These are phyloP conservation scores for Ophiocordyceps camponoti-saundersi DNA, from an alignment of 2,329 filamentous ascomycete genomes.

Conservation along the genomic window DNA sequence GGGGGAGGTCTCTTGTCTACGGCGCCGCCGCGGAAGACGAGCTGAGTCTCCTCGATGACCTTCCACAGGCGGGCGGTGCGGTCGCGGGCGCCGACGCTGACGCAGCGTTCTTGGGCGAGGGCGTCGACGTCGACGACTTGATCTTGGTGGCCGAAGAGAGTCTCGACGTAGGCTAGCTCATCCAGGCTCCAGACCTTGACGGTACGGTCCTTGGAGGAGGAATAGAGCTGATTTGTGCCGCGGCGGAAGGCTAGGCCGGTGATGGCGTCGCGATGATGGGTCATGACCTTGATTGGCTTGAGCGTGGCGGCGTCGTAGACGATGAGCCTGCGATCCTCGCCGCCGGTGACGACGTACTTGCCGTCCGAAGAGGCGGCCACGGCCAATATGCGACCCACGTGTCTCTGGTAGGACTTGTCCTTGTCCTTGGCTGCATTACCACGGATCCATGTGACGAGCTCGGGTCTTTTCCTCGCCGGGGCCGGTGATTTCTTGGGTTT, in stretches of 20 bases:
- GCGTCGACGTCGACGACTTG: conserved; percentile 72
- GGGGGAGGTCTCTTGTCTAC: conserved; percentile 32
- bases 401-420: conserved; percentile 55
- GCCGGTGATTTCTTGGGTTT: conserved; percentile 41
- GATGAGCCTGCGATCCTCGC: conserved; percentile 67
- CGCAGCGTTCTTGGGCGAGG: conserved; percentile 70
- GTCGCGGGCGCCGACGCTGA: conserved; percentile 81
- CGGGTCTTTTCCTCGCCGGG: conserved; percentile 43
- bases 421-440: conserved; percentile 42
- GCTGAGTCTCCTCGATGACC: conserved; percentile 83
- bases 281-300: conserved; percentile 65
- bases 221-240: conserved; percentile 84
- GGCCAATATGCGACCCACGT: conserved; percentile 63
- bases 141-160: conserved; percentile 90
- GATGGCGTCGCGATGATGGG: conserved; percentile 80
- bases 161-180: conserved; percentile 87
- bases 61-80: conserved; percentile 91
- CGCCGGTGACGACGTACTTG: conserved; percentile 80
- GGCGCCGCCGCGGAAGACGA: conserved; percentile 82
- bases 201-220: conserved; percentile 75
- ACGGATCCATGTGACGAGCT: conserved; percentile 43
- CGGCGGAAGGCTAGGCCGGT: conserved; percentile 73
- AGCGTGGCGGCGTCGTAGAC: conserved; percentile 75
- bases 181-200: conserved; percentile 92
- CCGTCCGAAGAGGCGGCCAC: conserved; percentile 82